A percentile compares a stretch with the other conserved stretches of the same genome.
phyloP scores from a whole-genome alignment of 2,329 filamentous ascomycete genomes.

The Alternaria panax region DNA sequence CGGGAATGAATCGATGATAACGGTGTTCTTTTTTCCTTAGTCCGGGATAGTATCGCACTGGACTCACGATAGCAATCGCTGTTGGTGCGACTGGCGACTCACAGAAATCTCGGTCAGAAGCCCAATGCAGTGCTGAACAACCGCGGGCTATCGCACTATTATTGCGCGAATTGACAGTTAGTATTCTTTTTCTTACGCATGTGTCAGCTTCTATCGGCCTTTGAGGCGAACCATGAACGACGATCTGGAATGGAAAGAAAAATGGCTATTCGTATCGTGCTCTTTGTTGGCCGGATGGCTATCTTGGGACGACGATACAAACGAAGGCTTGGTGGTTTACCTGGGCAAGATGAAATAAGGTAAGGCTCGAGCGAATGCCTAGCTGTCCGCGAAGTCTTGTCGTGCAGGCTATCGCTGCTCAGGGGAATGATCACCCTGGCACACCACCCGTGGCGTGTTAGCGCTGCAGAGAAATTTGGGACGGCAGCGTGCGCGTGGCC shows the following conservation, averaged over 20 bases:
- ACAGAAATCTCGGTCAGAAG: not conserved
- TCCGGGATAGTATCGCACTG: not conserved
- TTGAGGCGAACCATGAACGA: not conserved
- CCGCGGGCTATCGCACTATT: not conserved
- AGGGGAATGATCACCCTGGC: not conserved
- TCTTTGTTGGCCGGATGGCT: not conserved
- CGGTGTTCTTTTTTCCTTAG: not conserved
- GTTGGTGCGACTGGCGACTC: not conserved
- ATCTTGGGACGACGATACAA: constrained; percentile 2
- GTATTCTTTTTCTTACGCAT: not conserved
- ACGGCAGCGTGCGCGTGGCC: constrained; percentile 2
- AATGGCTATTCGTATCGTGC: not conserved
- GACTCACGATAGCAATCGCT: not conserved
- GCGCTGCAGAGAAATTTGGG: not conserved
- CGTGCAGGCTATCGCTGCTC: not conserved
- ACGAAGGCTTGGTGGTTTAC: constrained; percentile 2
- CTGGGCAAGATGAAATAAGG: constrained; percentile 1
- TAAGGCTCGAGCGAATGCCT: constrained; percentile 5
- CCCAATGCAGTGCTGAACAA: constrained; percentile 3
- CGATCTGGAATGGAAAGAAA: not conserved
- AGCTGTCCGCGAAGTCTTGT: constrained; percentile 2
- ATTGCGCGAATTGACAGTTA: not conserved
- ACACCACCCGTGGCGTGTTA: constrained; percentile 2
- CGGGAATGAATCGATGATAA: not conserved
- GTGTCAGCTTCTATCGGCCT: not conserved